These are phyloP conservation scores for Biscogniauxia sp. DNA, from an alignment of 2,329 filamentous ascomycete species.

Conservation along the genomic window DNA sequence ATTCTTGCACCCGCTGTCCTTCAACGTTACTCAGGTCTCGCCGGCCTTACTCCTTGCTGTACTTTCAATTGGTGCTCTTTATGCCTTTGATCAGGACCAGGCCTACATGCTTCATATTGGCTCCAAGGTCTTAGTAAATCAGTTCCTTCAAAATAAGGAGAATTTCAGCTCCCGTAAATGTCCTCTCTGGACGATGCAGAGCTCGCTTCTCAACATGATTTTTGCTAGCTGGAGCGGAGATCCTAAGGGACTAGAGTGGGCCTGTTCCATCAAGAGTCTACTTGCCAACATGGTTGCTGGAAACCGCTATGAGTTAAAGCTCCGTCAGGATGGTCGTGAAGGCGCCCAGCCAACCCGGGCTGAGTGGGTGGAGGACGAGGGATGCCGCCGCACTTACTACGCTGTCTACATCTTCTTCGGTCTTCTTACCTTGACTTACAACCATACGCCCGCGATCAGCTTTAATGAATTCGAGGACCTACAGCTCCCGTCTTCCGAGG, in stretches of 20 bases:
- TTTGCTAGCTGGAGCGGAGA: slow-evolving; percentile 99
- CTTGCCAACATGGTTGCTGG: slow-evolving; percentile 98
- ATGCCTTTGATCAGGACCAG: slow-evolving; percentile 95
- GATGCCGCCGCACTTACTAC: slow-evolving; percentile 94
- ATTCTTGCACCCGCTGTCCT: slow-evolving; percentile 90
- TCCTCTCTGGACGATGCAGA: slow-evolving; percentile 97
- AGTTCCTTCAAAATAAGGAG: slow-evolving; percentile 96
- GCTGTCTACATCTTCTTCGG: slow-evolving; percentile 99
- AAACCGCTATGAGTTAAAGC: slow-evolving; percentile 93
- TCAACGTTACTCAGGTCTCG: slow-evolving; percentile 75
- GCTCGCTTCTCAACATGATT: slow-evolving; percentile 95
- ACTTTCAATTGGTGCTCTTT: slow-evolving; percentile 90
- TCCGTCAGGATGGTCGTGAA: slow-evolving; percentile 84
- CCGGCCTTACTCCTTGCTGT: slow-evolving; percentile 84
- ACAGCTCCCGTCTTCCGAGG: slow-evolving; percentile 89
- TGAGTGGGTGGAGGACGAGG: slow-evolving; percentile 97
- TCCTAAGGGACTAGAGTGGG: slow-evolving; percentile 96
- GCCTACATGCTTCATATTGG: slow-evolving; percentile 97
- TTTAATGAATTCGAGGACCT: slow-evolving; percentile 97
- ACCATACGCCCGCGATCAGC: slow-evolving; percentile 95
- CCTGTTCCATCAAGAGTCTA: slow-evolving; percentile 96
- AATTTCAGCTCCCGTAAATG: slow-evolving; percentile 98
- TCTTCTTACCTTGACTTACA: slow-evolving; percentile 90
- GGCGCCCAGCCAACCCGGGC: slow-evolving; percentile 71
- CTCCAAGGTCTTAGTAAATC: slow-evolving; percentile 94